Percentiles rank a stretch among this genome's conserved stretches.
Evolutionary conservation across 2,329 filamentous ascomycete species (phyloP).

Genomic region (Domatiomyces catenatus): DNA sequence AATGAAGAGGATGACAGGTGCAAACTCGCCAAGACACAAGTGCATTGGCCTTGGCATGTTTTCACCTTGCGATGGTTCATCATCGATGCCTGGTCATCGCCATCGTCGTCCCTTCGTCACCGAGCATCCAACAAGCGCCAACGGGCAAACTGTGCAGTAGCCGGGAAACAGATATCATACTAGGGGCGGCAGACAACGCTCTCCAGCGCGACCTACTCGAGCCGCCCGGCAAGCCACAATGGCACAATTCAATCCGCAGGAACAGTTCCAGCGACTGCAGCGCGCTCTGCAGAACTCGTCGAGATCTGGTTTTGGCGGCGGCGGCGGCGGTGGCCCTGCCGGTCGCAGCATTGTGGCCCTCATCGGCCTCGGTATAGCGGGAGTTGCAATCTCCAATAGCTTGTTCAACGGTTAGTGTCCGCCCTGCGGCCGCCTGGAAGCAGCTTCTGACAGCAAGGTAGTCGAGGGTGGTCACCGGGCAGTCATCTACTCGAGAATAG

Average conservation of each 20-base stretch:
- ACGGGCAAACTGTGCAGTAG: not conserved
- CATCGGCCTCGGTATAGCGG: constrained; percentile 35
- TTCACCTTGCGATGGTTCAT: constrained; percentile 2
- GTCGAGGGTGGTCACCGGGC: constrained; percentile 97
- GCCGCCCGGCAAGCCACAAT: constrained; percentile 14
- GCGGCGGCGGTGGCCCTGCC: constrained; percentile 39
- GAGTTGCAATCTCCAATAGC: constrained; percentile 36
- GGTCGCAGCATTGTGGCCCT: constrained; percentile 40
- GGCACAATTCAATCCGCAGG: constrained; percentile 41
- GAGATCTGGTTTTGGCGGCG: constrained; percentile 34
- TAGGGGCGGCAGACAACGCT: not conserved
- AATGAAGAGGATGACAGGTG: not conserved
- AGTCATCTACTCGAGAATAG: constrained; percentile 91
- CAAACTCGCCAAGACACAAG: not conserved
- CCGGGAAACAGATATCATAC: not conserved
- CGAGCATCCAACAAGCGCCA: not conserved
- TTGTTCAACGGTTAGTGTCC: constrained; percentile 47
- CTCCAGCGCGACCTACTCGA: too few relatives aligned
- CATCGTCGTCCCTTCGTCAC: not conserved
- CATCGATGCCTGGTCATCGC: not conserved
- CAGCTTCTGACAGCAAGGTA: constrained; percentile 17
- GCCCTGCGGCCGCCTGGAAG: not conserved
- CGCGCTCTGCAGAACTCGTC: constrained; percentile 42
- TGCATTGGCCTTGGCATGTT: not conserved
- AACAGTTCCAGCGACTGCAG: constrained; percentile 52